Evolutionary conservation across 2,329 filamentous ascomycete genomes (phyloP).

Genomic region (Colletotrichum abscissum): DNA sequence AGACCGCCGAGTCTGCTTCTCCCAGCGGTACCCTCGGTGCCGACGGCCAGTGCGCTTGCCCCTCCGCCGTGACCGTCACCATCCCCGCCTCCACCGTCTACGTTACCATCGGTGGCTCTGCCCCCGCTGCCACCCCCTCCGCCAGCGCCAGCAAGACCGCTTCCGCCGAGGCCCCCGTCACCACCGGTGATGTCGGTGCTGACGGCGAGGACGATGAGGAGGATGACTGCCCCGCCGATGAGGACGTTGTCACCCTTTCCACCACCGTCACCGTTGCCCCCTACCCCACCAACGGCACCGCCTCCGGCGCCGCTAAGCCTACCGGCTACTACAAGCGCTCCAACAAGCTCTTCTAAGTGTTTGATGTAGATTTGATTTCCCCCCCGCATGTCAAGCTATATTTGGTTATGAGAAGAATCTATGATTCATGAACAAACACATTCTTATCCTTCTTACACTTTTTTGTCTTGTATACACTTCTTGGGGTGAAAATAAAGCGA

Average conservation of each 20-base stretch:
- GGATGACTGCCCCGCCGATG: constrained; percentile 33
- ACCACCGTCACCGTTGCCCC: constrained; percentile 42
- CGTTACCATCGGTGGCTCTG: constrained; percentile 39
- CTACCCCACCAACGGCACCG: constrained; percentile 56
- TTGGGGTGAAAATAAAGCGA: constrained; percentile 25
- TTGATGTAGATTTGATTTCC: constrained; percentile 34
- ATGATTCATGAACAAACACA: constrained; percentile 35
- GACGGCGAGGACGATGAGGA: constrained; percentile 37
- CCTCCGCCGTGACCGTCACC: constrained; percentile 39
- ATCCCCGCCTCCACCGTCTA: constrained; percentile 42
- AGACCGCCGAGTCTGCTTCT: constrained; percentile 11
- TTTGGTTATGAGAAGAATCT: constrained; percentile 35
- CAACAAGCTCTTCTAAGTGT: constrained; percentile 35
- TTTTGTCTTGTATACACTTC: constrained; percentile 28
- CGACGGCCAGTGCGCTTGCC: constrained; percentile 33
- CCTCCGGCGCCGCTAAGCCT: constrained; percentile 46
- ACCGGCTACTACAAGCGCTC: constrained; percentile 48
- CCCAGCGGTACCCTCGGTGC: constrained; percentile 24
- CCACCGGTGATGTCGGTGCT: constrained; percentile 38
- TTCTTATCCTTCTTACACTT: constrained; percentile 18
- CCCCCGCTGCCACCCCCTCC: constrained; percentile 5
- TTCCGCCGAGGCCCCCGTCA: constrained; percentile 36
- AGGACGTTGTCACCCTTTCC: constrained; percentile 46
- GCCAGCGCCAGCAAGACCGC: constrained; percentile 37
- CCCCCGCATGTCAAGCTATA: constrained; percentile 33